Evolutionary conservation across 768 basidiomycete genomes (phyloP).

Genomic region (Pilatotrama ljubarskyi): DNA sequence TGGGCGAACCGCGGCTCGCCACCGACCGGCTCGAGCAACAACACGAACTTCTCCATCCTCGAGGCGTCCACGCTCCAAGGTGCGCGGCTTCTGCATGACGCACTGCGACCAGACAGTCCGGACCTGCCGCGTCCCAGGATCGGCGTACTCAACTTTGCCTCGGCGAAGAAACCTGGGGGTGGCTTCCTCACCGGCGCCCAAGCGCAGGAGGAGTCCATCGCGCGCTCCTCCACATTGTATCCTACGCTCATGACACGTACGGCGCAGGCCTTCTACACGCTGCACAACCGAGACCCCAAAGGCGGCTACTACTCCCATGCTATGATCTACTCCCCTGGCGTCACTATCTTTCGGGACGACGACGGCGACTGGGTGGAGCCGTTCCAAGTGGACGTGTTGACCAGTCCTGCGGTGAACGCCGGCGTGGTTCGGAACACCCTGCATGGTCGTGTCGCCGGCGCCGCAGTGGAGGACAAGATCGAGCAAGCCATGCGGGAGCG

Average conservation of each 20-base stretch:
- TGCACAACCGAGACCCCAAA: constrained; percentile 49
- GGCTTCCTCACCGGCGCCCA: constrained; percentile 73
- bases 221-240: constrained; percentile 73
- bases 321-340: constrained; percentile 71
- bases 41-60: constrained; percentile 46
- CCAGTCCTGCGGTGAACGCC: constrained; percentile 77
- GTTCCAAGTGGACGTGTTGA: constrained; percentile 62
- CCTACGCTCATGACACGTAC: constrained; percentile 55
- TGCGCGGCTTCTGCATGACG: constrained; percentile 41
- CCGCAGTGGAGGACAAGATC: constrained; percentile 41
- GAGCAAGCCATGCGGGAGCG: constrained; percentile 63
- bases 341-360: constrained; percentile 66
- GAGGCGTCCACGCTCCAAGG: constrained; percentile 68
- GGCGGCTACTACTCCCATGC: constrained; percentile 74
- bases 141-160: constrained; percentile 76
- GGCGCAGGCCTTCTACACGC: constrained; percentile 60
- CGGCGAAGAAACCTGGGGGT: constrained; percentile 73
- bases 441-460: constrained; percentile 17
- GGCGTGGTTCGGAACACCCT: constrained; percentile 41
- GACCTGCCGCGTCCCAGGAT: constrained; percentile 35
- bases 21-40: not conserved
- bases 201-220: constrained; percentile 82
- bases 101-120: constrained; percentile 20
- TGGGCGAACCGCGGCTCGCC: constrained; percentile 40
- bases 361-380: constrained; percentile 56